phyloP scores from a whole-genome alignment of 495 filamentous ascomycete species.

The Podospora didyma region DNA sequence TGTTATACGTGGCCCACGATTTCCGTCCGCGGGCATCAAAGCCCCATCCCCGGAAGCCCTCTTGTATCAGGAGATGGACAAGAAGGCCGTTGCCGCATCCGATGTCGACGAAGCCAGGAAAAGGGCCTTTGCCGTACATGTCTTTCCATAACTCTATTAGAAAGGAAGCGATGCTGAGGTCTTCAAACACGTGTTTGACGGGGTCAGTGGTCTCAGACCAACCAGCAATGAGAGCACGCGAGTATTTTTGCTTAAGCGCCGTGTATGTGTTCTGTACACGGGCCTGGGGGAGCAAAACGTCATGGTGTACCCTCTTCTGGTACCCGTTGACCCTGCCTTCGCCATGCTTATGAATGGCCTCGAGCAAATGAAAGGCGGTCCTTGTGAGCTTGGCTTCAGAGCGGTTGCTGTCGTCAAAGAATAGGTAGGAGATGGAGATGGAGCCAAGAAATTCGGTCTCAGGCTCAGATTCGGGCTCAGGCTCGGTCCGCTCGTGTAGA shows the following conservation, averaged over 20 bases:
- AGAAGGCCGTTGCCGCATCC: conserved; percentile 94
- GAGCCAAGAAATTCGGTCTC: conserved; percentile 33
- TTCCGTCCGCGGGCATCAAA: conserved; percentile 84
- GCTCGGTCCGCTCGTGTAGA: conserved; percentile 55
- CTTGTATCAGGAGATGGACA: conserved; percentile 75
- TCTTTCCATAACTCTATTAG: conserved; percentile 86
- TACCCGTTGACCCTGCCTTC: conserved; percentile 58
- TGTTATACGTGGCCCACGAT: conserved; percentile 72
- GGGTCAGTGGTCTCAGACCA: conserved; percentile 90
- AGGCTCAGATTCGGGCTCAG: too few relatives aligned
- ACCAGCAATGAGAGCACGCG: conserved; percentile 53
- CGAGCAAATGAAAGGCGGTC: conserved; percentile 66
- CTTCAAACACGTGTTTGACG: conserved; percentile 90
- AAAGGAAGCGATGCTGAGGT: conserved; percentile 88
- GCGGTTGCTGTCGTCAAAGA: conserved; percentile 45
- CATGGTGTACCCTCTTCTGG: conserved; percentile 70
- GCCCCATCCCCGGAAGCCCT: conserved; percentile 84
- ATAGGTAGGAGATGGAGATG: conserved; percentile 65
- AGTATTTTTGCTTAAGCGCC: conserved; percentile 74
- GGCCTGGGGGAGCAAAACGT: conserved; percentile 69
- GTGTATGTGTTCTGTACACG: conserved; percentile 76
- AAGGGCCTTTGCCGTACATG: conserved; percentile 64
- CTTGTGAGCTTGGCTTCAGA: conserved; percentile 55
- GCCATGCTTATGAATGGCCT: conserved; percentile 73
- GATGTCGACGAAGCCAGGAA: conserved; percentile 92